Evolutionary conservation across 1,139 yeast genomes (phyloP).

Genomic region (Nakaseomyces bracarensis): DNA sequence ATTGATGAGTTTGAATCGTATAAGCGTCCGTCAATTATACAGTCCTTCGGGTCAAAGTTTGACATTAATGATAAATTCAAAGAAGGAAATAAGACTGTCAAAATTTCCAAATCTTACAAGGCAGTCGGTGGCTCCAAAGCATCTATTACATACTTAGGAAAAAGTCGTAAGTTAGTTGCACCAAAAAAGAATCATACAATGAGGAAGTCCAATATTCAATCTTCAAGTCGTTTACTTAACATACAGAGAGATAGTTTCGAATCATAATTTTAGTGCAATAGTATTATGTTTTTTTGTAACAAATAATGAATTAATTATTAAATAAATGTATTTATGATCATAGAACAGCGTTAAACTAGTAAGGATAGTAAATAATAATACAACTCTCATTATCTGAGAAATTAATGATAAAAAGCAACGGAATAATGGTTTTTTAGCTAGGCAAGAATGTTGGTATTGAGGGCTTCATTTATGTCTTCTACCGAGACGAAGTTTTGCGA

Average conservation of each 20-base stretch:
- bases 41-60: conserved; percentile 39
- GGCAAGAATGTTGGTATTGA: conserved; percentile 29
- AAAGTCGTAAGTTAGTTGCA: conserved; percentile 27
- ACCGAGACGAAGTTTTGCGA: conserved; percentile 6
- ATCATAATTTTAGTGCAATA: background rate
- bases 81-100: conserved; percentile 46
- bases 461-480: conserved; percentile 39
- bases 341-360: too few species aligned
- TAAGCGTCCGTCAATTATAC: conserved; percentile 43
- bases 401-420: background rate
- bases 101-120: conserved; percentile 47
- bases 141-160: conserved; percentile 49
- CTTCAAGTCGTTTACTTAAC: background rate
- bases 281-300: background rate
- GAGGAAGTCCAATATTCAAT: conserved; percentile 1
- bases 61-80: conserved; percentile 36
- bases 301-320: background rate
- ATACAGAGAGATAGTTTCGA: conserved; percentile 2
- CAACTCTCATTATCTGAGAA: background rate
- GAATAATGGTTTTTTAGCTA: too few species aligned
- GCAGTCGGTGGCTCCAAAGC: conserved; percentile 52
- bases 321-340: too few species aligned
- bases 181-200: conserved; percentile 17
- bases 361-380: background rate
- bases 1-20: conserved; percentile 27